These are phyloP conservation scores for Suillus lakei DNA, from an alignment of 768 basidiomycete species.

Conservation along the genomic window DNA sequence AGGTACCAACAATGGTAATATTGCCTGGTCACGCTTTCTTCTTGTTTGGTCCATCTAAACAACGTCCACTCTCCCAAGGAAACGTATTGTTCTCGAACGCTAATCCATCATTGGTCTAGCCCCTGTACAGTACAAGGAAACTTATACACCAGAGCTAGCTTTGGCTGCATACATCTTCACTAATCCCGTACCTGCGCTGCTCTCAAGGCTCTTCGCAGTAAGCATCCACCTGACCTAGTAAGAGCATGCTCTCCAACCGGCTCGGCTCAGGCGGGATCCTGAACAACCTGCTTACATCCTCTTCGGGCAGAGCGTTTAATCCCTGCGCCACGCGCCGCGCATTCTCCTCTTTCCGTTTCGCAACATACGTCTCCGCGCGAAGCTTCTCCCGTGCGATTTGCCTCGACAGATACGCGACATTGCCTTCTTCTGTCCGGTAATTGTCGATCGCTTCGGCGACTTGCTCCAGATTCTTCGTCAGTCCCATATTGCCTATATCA, in stretches of 20 bases:
- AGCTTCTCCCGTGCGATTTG: slow-evolving; percentile 88
- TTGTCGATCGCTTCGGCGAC: slow-evolving; percentile 85
- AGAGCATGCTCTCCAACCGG: slow-evolving; percentile 82
- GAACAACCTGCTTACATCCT: slow-evolving; percentile 83
- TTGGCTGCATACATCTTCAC: slow-evolving; percentile 87
- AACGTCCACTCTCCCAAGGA: too few relatives aligned
- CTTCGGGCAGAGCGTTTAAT: slow-evolving; percentile 83
- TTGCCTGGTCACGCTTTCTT: neutral
- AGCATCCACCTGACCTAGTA: slow-evolving; percentile 88
- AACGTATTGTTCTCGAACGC: slow-evolving; percentile 1
- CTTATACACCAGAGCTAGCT: slow-evolving; percentile 30
- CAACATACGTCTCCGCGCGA: slow-evolving; percentile 77
- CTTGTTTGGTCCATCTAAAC: neutral
- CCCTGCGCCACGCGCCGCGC: slow-evolving; percentile 78
- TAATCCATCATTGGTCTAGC: neutral
- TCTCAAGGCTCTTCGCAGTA: slow-evolving; percentile 79
- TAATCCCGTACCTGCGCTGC: slow-evolving; percentile 59
- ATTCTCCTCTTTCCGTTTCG: slow-evolving; percentile 92
- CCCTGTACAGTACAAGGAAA: neutral
- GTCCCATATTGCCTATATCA: slow-evolving; percentile 69
- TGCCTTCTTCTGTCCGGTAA: slow-evolving; percentile 91
- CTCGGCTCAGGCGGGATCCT: slow-evolving; percentile 90
- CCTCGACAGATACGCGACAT: slow-evolving; percentile 84
- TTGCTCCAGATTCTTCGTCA: slow-evolving; percentile 80
- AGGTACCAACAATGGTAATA: neutral